Percentiles rank a stretch among this genome's conserved stretches.
phyloP scores from a whole-genome alignment of 495 filamentous ascomycete species.

The Penicillium cataractarum region DNA sequence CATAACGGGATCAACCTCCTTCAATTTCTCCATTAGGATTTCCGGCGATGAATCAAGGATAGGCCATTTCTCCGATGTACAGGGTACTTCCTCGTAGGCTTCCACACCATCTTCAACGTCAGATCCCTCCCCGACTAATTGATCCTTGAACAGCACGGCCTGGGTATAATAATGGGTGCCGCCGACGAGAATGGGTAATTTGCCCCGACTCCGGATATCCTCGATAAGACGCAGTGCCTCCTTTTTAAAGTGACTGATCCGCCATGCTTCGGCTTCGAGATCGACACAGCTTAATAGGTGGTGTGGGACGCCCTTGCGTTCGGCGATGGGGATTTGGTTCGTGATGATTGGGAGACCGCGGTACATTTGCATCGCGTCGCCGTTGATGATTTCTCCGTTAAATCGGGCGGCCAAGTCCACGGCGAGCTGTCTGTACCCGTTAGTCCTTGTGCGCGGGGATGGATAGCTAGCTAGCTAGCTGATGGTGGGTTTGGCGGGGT shows the following conservation, averaged over 20 bases:
- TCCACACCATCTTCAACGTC: slow-evolving; percentile 31
- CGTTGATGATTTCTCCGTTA: slow-evolving; percentile 96
- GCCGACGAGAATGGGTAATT: slow-evolving; percentile 87
- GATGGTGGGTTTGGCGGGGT: background rate
- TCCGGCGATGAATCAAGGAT: slow-evolving; percentile 73
- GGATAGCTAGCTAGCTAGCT: background rate
- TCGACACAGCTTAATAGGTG: slow-evolving; percentile 82
- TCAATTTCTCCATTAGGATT: slow-evolving; percentile 69
- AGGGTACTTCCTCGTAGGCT: slow-evolving; percentile 25
- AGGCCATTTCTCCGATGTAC: slow-evolving; percentile 55
- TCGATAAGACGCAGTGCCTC: slow-evolving; percentile 70
- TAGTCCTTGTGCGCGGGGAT: slow-evolving; percentile 14
- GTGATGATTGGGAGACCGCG: slow-evolving; percentile 91
- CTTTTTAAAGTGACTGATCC: slow-evolving; percentile 70
- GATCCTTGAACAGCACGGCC: slow-evolving; percentile 76
- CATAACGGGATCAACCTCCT: slow-evolving; percentile 84
- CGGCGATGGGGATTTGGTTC: slow-evolving; percentile 79
- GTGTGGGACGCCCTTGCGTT: slow-evolving; percentile 83
- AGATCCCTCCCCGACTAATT: slow-evolving; percentile 51
- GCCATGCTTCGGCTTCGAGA: slow-evolving; percentile 78
- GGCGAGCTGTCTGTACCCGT: slow-evolving; percentile 71
- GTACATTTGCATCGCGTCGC: slow-evolving; percentile 99
- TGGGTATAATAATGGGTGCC: slow-evolving; percentile 96
- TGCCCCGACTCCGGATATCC: slow-evolving; percentile 75
- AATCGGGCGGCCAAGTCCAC: slow-evolving; percentile 81